These are phyloP conservation scores for Arthrobotrys iridis DNA, from an alignment of 2,329 filamentous ascomycete genomes.

Conservation along the genomic window DNA sequence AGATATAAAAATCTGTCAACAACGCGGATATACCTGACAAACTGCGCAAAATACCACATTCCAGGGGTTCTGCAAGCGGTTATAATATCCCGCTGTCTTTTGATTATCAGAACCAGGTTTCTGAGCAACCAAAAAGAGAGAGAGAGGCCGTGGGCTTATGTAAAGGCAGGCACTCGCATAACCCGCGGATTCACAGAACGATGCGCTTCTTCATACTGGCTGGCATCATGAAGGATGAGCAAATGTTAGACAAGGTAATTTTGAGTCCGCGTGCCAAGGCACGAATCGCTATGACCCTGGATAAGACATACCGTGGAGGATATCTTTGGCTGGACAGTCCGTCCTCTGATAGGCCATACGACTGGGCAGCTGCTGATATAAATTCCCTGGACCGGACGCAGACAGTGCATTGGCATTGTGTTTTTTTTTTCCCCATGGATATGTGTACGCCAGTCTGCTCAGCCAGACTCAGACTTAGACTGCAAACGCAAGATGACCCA, in stretches of 20 bases:
- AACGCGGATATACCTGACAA: conserved; percentile 19
- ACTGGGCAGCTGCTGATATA: background rate
- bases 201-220: conserved; percentile 26
- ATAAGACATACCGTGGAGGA: conserved; percentile 11
- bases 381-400: background rate
- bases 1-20: conserved; percentile 30
- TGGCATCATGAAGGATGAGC: background rate
- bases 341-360: background rate
- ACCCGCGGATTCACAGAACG: background rate
- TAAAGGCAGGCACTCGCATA: background rate
- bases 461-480: background rate
- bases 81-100: background rate
- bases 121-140: conserved; percentile 4
- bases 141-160: conserved; percentile 5
- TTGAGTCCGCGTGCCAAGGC: conserved; percentile 14
- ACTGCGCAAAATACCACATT: conserved; percentile 38
- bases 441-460: background rate
- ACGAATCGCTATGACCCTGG: background rate
- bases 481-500: background rate
- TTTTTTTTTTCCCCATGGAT: background rate
- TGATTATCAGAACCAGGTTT: background rate
- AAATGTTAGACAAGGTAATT: background rate
- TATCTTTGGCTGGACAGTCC: background rate
- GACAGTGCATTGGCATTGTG: background rate
- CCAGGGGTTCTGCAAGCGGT: conserved; percentile 11